Evolutionary conservation across 2,329 filamentous ascomycete genomes (phyloP).

Genomic region (Canariomyces notabilis): DNA sequence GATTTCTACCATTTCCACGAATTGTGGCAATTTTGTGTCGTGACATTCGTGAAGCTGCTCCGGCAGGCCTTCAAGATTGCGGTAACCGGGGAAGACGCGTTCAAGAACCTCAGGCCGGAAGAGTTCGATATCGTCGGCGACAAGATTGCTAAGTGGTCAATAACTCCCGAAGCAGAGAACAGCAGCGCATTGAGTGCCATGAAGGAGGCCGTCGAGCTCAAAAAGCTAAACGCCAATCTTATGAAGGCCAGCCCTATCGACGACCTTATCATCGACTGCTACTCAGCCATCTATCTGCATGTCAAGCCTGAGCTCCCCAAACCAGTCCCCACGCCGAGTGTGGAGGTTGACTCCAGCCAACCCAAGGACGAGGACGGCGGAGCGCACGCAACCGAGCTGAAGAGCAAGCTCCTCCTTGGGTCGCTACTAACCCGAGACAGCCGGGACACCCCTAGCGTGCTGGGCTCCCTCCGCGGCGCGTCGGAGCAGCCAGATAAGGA

Average conservation of each 20-base stretch:
- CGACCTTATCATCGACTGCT: constrained; percentile 88
- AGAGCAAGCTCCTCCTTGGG: constrained; percentile 20
- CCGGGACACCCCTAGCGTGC: constrained; percentile 11
- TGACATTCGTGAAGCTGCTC: constrained; percentile 49
- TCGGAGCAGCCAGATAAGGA: constrained; percentile 28
- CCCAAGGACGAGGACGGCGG: constrained; percentile 31
- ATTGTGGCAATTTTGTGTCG: constrained; percentile 53
- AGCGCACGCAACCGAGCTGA: constrained; percentile 23
- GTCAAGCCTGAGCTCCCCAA: constrained; percentile 56
- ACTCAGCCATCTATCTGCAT: constrained; percentile 68
- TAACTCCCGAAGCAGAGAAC: constrained; percentile 33
- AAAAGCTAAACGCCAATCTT: constrained; percentile 74
- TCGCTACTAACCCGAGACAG: constrained; percentile 22
- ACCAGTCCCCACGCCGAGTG: constrained; percentile 36
- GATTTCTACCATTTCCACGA: constrained; percentile 64
- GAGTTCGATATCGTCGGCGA: constrained; percentile 55
- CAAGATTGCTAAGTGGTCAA: constrained; percentile 52
- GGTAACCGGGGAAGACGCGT: constrained; percentile 47
- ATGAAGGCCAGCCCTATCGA: constrained; percentile 85
- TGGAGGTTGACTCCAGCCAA: constrained; percentile 34
- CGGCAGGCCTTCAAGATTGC: constrained; percentile 45
- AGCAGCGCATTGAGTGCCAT: constrained; percentile 48
- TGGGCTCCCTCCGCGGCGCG: constrained; percentile 22
- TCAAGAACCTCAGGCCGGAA: constrained; percentile 49
- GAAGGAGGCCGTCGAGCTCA: constrained; percentile 54